Base-by-base conservation (phyloP, 257 asterid species). In the Fraxinus excelsior region DNA sequence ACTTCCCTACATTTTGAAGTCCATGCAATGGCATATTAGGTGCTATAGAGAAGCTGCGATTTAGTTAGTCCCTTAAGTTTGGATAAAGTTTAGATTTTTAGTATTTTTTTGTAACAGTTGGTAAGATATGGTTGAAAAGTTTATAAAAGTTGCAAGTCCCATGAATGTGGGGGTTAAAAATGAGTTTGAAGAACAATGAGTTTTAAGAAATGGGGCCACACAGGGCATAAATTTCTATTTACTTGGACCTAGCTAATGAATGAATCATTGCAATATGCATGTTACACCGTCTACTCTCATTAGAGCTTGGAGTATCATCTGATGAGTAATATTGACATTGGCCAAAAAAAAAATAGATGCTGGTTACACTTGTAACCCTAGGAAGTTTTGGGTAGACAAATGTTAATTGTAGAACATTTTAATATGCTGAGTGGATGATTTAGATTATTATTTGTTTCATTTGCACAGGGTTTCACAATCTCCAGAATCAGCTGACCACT, bases 401-500 rank as follows among this genome's bases (percentile, higher is more conserved):
- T 12, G 6, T 11, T 23, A 67, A 40, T 40, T 32, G 53, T 42
- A 31, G 44, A 38, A 38, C 44, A 7, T 38, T 64, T 14, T 72
- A 67, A 44, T 79, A 25, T 46, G 46, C 42, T 68, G 80, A 14
- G 34, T 26, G 73, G 67, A 67, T 53, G 38, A 78, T 72, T 60
- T 38, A 40, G 73, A 70, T 81, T 88, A 71, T 80, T 82, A n/a
- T 51, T 35, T 73, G 2, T 82, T 72, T 74, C 49, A 69, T 74
- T 42, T 56, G 67, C 71, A 64, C 90, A 89, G 98, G 91, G 84
- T 73, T 79, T 86, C 90, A 25, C 88, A 31, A 32, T 92, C 97
- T 84, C 92, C 97, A 44, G 77, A 79, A 85, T 91, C 90, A 60
- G 80, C 87, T 70, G 16, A 86, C 81, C 87, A 18, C 74, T 86